These are phyloP conservation scores for Suillus subaureus DNA, from an alignment of 768 basidiomycete species.

Conservation along the genomic window DNA sequence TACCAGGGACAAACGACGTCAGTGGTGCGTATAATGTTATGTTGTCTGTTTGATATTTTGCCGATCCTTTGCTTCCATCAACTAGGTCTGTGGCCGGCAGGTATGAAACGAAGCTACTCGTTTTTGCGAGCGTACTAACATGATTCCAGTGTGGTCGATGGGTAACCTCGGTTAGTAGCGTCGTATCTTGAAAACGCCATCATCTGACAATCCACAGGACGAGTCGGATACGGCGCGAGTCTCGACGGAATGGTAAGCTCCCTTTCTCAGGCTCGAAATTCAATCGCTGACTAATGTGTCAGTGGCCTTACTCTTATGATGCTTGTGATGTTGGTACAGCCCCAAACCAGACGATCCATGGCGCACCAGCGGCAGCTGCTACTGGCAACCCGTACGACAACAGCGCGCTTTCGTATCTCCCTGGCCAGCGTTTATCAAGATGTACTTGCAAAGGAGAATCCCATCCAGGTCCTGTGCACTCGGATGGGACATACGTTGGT, in stretches of 20 bases:
- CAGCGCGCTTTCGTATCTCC: slow-evolving; percentile 75
- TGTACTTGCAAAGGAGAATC: slow-evolving; percentile 87
- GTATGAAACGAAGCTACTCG: slow-evolving; percentile 8
- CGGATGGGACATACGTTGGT: slow-evolving; percentile 80
- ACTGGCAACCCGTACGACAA: slow-evolving; percentile 58
- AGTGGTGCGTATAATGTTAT: slow-evolving; percentile 31
- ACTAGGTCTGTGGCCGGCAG: slow-evolving; percentile 74
- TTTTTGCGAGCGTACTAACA: slow-evolving; percentile 15
- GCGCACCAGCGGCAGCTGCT: slow-evolving; percentile 60
- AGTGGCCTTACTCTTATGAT: slow-evolving; percentile 87
- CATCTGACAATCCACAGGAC: slow-evolving; percentile 41
- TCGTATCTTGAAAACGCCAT: not conserved
- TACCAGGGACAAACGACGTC: slow-evolving; percentile 69
- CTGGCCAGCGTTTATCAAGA: slow-evolving; percentile 83
- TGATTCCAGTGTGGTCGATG: slow-evolving; percentile 63
- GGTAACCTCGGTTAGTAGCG: slow-evolving; percentile 65
- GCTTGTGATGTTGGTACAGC: slow-evolving; percentile 93
- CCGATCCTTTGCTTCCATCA: not conserved
- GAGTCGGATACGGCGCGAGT: slow-evolving; percentile 86
- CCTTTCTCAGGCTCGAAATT: not conserved
- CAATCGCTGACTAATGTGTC: slow-evolving; percentile 10
- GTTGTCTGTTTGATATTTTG: not conserved
- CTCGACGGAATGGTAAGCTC: slow-evolving; percentile 75
- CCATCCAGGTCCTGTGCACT: slow-evolving; percentile 83
- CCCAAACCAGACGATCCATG: slow-evolving; percentile 78